Conservation (phyloP, 2,329 filamentous ascomycete species). For the Xylaria hypoxylon region DNA sequence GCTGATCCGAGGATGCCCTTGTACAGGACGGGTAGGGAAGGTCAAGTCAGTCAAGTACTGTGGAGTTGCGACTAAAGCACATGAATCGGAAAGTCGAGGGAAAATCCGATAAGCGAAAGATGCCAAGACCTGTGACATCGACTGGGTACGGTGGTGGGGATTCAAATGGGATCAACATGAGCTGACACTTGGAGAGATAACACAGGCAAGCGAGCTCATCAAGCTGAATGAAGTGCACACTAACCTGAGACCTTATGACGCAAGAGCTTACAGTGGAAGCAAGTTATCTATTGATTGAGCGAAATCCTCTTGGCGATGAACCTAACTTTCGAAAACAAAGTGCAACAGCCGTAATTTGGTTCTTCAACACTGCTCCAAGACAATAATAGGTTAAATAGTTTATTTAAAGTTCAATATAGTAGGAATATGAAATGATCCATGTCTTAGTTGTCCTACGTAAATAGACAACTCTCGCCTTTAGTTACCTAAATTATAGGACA, state of each 20-base stretch:
- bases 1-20: conserved; percentile 3
- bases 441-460: neutral
- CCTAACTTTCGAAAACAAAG: neutral
- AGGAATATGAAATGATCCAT: neutral
- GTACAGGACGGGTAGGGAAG: neutral
- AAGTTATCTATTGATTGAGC: neutral
- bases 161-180: conserved; percentile 6
- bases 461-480: too few relatives aligned
- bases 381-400: too few relatives aligned
- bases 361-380: neutral
- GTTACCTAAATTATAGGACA: too few relatives aligned
- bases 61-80: neutral
- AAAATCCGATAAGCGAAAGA: conserved; percentile 36
- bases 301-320: conserved; percentile 6
- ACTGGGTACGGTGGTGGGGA: neutral
- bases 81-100: conserved; percentile 10
- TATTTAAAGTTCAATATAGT: too few relatives aligned
- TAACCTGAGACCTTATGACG: conserved; percentile 24
- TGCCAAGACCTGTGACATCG: conserved; percentile 38
- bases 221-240: conserved; percentile 13
- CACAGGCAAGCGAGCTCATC: neutral
- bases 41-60: too few relatives aligned
- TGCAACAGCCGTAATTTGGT: neutral
- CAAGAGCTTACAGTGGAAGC: too few relatives aligned
- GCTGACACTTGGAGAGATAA: too few relatives aligned